phyloP scores from a whole-genome alignment of 148 eudicot species.

The Nyssa sinensis region DNA sequence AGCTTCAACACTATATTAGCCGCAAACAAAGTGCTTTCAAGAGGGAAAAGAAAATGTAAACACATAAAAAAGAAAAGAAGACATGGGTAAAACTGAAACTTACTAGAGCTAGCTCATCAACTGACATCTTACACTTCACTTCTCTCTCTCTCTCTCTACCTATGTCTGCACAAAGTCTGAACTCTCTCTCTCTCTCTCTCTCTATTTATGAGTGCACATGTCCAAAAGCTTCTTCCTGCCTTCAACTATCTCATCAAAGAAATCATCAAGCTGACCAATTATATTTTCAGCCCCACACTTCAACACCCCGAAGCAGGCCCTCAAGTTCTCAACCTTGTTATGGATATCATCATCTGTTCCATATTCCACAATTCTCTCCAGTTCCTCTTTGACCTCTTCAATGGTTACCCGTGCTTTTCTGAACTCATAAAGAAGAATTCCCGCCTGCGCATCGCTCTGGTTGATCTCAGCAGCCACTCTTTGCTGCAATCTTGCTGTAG shows the following conservation, averaged over 20 bases:
- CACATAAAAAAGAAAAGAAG: not conserved
- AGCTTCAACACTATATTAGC: not conserved
- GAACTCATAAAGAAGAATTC: constrained; percentile 37
- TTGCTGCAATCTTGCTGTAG: constrained; percentile 39
- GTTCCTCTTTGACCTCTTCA: constrained; percentile 36
- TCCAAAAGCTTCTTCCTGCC: constrained; percentile 58
- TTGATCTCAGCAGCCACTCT: constrained; percentile 28
- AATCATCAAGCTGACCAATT: constrained; percentile 55
- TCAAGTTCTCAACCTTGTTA: constrained; percentile 36
- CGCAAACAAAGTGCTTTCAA: not conserved
- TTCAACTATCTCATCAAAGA: constrained; percentile 65
- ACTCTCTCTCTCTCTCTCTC: not conserved
- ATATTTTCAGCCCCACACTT: constrained; percentile 47
- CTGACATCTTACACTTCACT: constrained; percentile 6
- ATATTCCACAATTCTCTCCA: constrained; percentile 25
- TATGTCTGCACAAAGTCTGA: not conserved
- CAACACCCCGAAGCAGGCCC: constrained; percentile 36
- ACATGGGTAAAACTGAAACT: not conserved
- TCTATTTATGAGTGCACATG: constrained; percentile 45
- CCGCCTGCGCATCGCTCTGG: constrained; percentile 18
- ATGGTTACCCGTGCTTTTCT: constrained; percentile 28
- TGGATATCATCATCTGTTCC: constrained; percentile 23
- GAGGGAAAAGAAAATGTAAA: constrained; percentile 3
- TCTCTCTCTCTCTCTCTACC: not conserved
- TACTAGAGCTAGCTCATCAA: not conserved